Percentiles rank a stretch among this genome's conserved stretches.
phyloP scores from a whole-genome alignment of 1,139 yeast genomes.

The Geotrichum carabidarum region DNA sequence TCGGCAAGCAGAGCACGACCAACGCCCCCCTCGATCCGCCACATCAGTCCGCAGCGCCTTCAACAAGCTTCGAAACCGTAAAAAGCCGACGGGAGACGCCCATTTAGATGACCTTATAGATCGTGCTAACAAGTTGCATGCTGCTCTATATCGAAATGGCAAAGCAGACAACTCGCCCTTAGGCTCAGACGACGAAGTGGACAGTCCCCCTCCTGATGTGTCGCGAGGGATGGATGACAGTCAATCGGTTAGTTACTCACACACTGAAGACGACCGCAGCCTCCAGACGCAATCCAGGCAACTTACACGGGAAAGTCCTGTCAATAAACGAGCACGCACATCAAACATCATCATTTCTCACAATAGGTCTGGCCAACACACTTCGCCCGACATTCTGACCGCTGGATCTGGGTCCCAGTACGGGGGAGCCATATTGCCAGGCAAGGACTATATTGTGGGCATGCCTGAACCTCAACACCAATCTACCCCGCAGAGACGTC shows the following conservation, averaged over 20 bases:
- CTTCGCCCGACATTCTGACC: background rate
- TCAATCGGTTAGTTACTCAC: background rate
- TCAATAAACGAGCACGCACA: background rate
- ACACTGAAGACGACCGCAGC: background rate
- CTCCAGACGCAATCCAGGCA: background rate
- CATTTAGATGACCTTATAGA: slow-evolving; percentile 6
- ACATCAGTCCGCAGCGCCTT: slow-evolving; percentile 16
- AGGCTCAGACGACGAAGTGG: slow-evolving; percentile 3
- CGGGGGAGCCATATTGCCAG: background rate
- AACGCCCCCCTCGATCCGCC: slow-evolving; percentile 15
- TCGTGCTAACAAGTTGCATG: slow-evolving; percentile 9
- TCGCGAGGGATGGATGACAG: background rate
- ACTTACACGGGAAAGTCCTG: background rate
- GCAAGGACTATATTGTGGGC: background rate
- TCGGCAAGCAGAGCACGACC: slow-evolving; percentile 9
- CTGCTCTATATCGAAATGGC: slow-evolving; percentile 1
- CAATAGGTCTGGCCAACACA: background rate
- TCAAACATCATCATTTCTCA: background rate
- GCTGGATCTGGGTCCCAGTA: background rate
- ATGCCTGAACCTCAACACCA: slow-evolving; percentile 4
- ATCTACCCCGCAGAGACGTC: background rate
- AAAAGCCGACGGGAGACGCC: slow-evolving; percentile 6
- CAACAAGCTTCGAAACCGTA: slow-evolving; percentile 13
- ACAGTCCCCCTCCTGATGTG: background rate
- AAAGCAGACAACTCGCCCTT: background rate